Evolutionary conservation across 1,139 yeast genomes (phyloP).

Genomic region (Nakaseomyces uthaithaninus): DNA sequence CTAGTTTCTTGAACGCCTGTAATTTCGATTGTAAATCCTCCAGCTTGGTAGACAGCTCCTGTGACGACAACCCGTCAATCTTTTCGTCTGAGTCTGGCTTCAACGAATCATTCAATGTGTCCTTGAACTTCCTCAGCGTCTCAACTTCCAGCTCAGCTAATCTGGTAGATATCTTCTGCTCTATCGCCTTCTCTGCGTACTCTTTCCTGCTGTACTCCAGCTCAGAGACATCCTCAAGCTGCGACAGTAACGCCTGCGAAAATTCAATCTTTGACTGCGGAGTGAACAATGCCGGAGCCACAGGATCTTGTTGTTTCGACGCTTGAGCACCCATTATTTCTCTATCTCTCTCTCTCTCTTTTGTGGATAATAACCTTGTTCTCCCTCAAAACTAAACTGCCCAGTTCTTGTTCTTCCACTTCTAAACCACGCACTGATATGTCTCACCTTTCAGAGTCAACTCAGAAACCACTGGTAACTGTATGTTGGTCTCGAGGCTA

Average conservation of each 20-base stretch:
- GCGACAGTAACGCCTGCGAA: slow-evolving; percentile 58
- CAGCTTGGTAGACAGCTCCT: slow-evolving; percentile 38
- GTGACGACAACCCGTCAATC: slow-evolving; percentile 26
- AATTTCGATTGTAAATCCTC: slow-evolving; percentile 39
- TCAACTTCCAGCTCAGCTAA: slow-evolving; percentile 55
- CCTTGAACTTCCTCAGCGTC: slow-evolving; percentile 48
- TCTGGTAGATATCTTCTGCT: slow-evolving; percentile 64
- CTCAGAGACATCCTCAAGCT: slow-evolving; percentile 66
- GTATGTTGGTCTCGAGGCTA: too few species aligned
- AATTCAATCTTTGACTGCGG: slow-evolving; percentile 73
- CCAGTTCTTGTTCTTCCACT: too few species aligned
- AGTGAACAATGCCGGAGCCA: slow-evolving; percentile 10
- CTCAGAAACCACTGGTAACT: too few species aligned
- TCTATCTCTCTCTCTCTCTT: background rate
- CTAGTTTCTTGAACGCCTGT: slow-evolving; percentile 33
- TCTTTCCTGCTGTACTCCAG: slow-evolving; percentile 79
- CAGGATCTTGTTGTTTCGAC: slow-evolving; percentile 12
- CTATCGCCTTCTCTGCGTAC: slow-evolving; percentile 66
- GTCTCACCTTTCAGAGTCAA: too few species aligned
- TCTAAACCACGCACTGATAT: too few species aligned
- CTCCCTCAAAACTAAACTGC: too few species aligned
- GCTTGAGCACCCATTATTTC: slow-evolving; percentile 13
- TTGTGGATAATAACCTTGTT: background rate
- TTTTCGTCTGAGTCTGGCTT: slow-evolving; percentile 31
- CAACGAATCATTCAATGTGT: slow-evolving; percentile 41